Base-by-base conservation (phyloP, 768 basidiomycete genomes). In the Mycena vulgaris region DNA sequence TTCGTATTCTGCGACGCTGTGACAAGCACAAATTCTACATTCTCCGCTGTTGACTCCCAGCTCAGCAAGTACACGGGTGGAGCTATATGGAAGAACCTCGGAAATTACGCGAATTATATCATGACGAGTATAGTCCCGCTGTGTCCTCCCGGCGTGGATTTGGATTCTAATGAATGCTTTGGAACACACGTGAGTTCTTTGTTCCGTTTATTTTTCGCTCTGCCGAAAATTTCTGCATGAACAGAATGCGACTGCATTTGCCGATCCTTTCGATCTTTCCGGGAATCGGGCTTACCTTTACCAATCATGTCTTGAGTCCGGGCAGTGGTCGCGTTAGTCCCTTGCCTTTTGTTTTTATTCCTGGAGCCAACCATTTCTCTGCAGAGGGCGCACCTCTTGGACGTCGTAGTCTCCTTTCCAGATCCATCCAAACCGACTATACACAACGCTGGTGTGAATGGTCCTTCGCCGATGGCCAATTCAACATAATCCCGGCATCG, bases 111-210 rank as follows among this genome's bases (percentile, higher is more conserved):
- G 35, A 58, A 69, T 39, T 69, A 63, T 49, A 58, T 69, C 68
- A 69, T 58, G 61, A 51, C 53, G 17, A 57, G 42, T 45, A 42
- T 69, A 2, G 37, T 63, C 53, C 53, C 68, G 37, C 61, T 69
- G 21, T 69, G 68, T 69, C 68, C 68, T 39, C 16, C 53, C 23
- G 68, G 68, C 61, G 61, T 63, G 25, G 33, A 37, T 51, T 42
- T 69, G 68, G 68, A 69, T 63, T 63, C 61, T 10, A 69, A 69
- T 42, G 53, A 63, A 33, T 69, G 68, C 25, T 69, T 69, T 51
- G 68, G 68, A 37, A 69, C 68, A 17, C 68, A 69, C 23, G 68
- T 63, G 47, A 40, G 68, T 42, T 40, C 39, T 25, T 52, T 55
- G 30, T 31, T 11, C 28, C 52, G 55, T 48, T 66, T 51, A 31